Evolutionary conservation across 768 basidiomycete species (phyloP), one percentile per base, ranked within the genome.

Genomic region (Pisolithus microcarpus): DNA sequence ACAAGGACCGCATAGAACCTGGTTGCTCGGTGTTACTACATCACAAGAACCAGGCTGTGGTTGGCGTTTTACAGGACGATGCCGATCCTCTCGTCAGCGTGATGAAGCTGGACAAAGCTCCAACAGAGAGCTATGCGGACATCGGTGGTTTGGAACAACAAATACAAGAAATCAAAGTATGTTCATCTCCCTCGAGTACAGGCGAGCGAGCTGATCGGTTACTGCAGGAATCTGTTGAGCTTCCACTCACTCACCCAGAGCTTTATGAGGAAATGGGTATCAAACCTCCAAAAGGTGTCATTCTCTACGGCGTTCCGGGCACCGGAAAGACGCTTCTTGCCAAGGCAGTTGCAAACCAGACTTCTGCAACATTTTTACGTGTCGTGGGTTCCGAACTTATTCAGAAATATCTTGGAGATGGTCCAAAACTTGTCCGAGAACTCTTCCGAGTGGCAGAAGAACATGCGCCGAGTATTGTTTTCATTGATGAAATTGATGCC

Each of bases 191-290:
- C 46, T 9, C 19, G 43, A 51, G 5, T 28, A 36, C 19, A 51
- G 9, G 19, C 30, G 4, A 10, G 16, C 24, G 4, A 10, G 15
- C 24, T 37, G n/a, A 42, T 19, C 1, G 24, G 40, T 48, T 31
- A 40, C 16, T 36, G 21, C 54, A 93, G 89, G 96, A 99, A 85
- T 91, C 96, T 13, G 95, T 98, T 43, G 96, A 98, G 70, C 78
- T 98, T 30, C 96, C 96, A 0, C 75, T 99, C 21, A 98, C 95
- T 8, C 96, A 98, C 65, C 96, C 96, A 3, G 96, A 99, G 65
- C 72, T 98, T 37, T 99, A 98, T 71, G 95, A 98, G 70, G 95
- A 98, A 75, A 98, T 99, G 96, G 96, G 96, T 50, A 98, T 99
- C 70, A 88, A 88, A 61, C 96, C 95, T n/a, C 96, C 96, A 19